Evolutionary conservation across 352 stramenopile species (phyloP).

Genomic region (Phytophthora pinifolia): DNA sequence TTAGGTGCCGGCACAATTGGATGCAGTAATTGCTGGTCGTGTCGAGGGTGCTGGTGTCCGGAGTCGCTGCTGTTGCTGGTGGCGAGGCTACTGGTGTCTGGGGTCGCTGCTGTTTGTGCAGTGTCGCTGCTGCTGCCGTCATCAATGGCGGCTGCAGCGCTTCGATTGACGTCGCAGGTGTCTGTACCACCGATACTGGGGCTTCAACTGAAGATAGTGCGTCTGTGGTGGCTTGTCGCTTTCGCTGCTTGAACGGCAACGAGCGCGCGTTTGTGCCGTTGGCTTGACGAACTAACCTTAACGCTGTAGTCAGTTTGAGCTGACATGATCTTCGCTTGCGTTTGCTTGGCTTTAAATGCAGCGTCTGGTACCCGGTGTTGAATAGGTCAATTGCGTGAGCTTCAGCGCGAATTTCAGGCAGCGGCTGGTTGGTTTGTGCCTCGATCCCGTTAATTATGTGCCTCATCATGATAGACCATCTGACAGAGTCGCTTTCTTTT

Average conservation of each 20-base stretch:
- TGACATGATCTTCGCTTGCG: constrained; percentile 8
- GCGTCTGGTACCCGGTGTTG: background rate
- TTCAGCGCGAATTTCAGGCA: constrained; percentile 1
- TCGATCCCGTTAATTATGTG: constrained; percentile 3
- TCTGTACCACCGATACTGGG: no score
- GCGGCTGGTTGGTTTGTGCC: background rate
- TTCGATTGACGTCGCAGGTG: no score
- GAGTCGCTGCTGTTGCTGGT: no score
- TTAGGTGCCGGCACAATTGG: no score
- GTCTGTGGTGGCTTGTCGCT: background rate
- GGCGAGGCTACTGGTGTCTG: no score
- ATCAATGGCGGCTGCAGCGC: no score
- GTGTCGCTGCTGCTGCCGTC: no score
- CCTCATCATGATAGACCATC: constrained; percentile 2
- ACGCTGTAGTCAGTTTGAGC: constrained; percentile 3
- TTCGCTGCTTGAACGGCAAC: constrained; percentile 4
- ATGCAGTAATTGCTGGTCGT: no score
- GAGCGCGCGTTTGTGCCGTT: background rate
- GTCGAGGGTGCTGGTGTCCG: no score
- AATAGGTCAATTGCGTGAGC: constrained; percentile 1
- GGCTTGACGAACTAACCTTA: background rate
- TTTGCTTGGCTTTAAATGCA: constrained; percentile 9
- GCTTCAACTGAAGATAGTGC: no score
- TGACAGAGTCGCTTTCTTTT: no score
- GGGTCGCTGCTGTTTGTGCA: no score